Base-by-base conservation (phyloP, 23 red algal genomes). In the Gracilaria domingensis region DNA sequence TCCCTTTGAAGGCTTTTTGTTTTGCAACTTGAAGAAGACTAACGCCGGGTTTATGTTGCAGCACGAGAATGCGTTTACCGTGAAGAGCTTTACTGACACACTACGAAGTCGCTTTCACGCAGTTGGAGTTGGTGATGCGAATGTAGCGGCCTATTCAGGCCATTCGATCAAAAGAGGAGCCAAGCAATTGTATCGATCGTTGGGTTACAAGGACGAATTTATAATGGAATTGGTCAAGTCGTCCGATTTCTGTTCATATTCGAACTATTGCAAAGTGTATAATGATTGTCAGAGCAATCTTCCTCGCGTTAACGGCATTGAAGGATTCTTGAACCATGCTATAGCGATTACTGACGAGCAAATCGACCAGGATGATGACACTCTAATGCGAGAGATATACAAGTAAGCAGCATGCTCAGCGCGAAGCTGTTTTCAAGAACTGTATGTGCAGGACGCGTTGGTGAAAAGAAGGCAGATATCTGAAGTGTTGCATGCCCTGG, bases 221-320 rank as follows among this genome's bases (percentile, higher is more conserved):
- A 65, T 84, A 33, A n/a, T n/a, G n/a, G n/a, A n/a, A n/a, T n/a
- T n/a, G n/a, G n/a, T n/a, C n/a, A n/a, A n/a, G n/a, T n/a, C 45
- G 66, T 49, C 47, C 35, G 67, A 66, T 14, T 53, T 57, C 28
- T 2, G 58, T 20, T 65, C 51, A 7, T 88, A 60, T 38, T 39
- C 50, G 29, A 88, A 88, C 13, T 88, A 88, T 33, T 88, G 85
- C 49, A 35, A 65, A 38, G 85, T 42, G 37, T 88, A 88, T 42
- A 79, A 88, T 32, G 65, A 88, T 77, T 88, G 69, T 37, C 32
- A 65, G 45, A 65, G 9, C 4, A 0, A 51, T 8, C 66, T 58
- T 13, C 85, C 85, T 8, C 54, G 80, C 18, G 64, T 84, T 64
- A 84, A 24, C 16, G 6, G 17, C 7, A 55, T 84, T 12, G 25